Conservation (phyloP, 2,329 filamentous ascomycete genomes). For the Blastomyces parvus region DNA sequence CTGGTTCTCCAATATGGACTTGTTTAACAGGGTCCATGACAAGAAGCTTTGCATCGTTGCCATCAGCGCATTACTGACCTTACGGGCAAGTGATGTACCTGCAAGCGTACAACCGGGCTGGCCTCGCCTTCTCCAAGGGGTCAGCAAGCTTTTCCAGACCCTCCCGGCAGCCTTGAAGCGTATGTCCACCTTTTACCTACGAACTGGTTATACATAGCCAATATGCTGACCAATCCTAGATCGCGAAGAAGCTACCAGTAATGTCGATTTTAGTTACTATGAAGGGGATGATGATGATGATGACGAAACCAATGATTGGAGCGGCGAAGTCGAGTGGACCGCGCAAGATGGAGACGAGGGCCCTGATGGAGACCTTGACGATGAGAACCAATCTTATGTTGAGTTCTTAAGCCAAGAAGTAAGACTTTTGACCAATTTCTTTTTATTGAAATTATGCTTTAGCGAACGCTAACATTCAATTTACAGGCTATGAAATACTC, state of each 20-base stretch:
- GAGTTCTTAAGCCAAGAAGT: constrained; percentile 93
- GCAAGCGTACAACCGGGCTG: constrained; percentile 90
- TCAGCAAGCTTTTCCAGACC: constrained; percentile 85
- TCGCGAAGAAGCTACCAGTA: constrained; percentile 82
- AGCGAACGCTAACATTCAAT: constrained; percentile 13
- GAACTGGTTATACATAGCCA: background rate
- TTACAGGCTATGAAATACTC: constrained; percentile 71
- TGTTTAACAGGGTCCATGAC: constrained; percentile 88
- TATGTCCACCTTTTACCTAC: constrained; percentile 35
- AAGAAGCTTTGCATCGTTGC: constrained; percentile 97
- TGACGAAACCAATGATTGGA: constrained; percentile 77
- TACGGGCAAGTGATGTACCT: constrained; percentile 74
- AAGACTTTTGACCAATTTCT: constrained; percentile 21
- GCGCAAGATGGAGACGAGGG: constrained; percentile 55
- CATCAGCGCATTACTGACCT: constrained; percentile 72
- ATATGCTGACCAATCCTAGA: constrained; percentile 39
- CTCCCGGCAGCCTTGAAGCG: constrained; percentile 79
- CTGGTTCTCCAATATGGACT: constrained; percentile 95
- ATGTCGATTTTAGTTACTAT: constrained; percentile 68
- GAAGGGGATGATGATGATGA: constrained; percentile 71
- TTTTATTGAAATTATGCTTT: background rate
- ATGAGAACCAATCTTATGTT: constrained; percentile 88
- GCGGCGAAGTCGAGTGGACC: constrained; percentile 61
- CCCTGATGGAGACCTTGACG: constrained; percentile 58
- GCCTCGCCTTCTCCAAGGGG: constrained; percentile 80